Conservation (phyloP, 306 rosid genomes). For the Boehmeria nivea region DNA sequence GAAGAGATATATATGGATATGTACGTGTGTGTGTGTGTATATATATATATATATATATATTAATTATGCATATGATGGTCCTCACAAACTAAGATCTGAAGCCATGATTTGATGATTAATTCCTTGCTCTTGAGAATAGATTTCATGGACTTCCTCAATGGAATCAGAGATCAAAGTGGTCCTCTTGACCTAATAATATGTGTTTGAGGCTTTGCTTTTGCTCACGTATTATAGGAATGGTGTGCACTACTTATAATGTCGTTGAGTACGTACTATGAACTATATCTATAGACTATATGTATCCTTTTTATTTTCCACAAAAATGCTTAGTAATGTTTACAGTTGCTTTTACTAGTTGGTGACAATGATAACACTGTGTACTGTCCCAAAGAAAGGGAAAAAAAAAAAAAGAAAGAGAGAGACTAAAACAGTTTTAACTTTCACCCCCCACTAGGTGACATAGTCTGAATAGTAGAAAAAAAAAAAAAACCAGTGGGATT, state of each 20-base stretch:
- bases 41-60: neutral
- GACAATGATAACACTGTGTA: neutral
- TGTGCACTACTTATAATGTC: neutral
- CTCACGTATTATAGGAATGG: constrained; percentile 1
- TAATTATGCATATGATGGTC: neutral
- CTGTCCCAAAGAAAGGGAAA: neutral
- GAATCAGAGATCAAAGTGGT: neutral
- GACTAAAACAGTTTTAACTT: neutral
- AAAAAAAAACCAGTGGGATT: neutral
- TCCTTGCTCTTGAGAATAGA: constrained; percentile 1
- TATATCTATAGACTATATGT: no score
- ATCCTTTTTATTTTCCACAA: no score
- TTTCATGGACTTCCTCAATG: neutral
- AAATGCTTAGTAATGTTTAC: neutral
- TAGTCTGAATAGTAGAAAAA: neutral
- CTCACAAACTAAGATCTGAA: constrained; percentile 8
- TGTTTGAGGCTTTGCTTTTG: neutral
- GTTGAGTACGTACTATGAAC: neutral
- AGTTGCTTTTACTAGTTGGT: neutral
- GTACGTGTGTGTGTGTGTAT: neutral
- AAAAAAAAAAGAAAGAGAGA: neutral
- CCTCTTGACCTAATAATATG: neutral
- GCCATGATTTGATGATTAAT: constrained; percentile 3
- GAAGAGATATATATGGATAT: neutral
- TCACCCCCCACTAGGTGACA: neutral